Percentiles rank a stretch among this genome's conserved stretches.
Conservation (phyloP, 208 protist species). For the Crithidia thermophila region DNA sequence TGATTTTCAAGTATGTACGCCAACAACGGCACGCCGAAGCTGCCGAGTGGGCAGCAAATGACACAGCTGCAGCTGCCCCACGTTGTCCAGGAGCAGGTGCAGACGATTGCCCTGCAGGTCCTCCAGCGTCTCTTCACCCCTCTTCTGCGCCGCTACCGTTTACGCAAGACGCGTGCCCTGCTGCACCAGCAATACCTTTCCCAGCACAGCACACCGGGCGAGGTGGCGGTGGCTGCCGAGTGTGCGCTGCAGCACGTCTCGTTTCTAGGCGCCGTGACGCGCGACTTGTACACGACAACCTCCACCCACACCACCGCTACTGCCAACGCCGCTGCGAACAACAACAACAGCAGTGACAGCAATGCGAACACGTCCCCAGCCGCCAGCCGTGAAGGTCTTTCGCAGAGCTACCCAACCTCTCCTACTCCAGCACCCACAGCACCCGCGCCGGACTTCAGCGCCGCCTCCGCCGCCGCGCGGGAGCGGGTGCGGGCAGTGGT, state of each 20-base stretch:
- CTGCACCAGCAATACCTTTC: constrained; percentile 24
- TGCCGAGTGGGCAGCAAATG: constrained; percentile 50
- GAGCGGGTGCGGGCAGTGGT: constrained; percentile 18
- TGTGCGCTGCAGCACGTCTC: constrained; percentile 41
- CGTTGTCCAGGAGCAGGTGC: constrained; percentile 47
- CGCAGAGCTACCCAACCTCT: too few relatives aligned
- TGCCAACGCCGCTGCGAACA: not conserved
- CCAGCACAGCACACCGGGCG: constrained; percentile 4
- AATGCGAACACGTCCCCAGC: not conserved
- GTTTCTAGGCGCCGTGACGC: constrained; percentile 33
- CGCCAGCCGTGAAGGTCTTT: not conserved
- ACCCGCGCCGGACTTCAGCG: not conserved
- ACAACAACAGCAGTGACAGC: not conserved
- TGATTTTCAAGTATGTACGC: too few relatives aligned
- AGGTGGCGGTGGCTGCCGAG: constrained; percentile 33
- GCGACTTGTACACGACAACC: constrained; percentile 19
- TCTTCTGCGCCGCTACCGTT: constrained; percentile 31
- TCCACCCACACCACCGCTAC: not conserved
- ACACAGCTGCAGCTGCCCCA: constrained; percentile 22
- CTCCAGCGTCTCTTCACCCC: constrained; percentile 52
- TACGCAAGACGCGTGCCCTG: constrained; percentile 22
- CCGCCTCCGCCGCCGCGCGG: constrained; percentile 1
- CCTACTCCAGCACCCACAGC: too few relatives aligned
- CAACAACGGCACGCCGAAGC: constrained; percentile 9
- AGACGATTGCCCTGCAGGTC: constrained; percentile 41